Conservation (phyloP, 805 yeast species). For the Zygotorulaspora florentina region DNA sequence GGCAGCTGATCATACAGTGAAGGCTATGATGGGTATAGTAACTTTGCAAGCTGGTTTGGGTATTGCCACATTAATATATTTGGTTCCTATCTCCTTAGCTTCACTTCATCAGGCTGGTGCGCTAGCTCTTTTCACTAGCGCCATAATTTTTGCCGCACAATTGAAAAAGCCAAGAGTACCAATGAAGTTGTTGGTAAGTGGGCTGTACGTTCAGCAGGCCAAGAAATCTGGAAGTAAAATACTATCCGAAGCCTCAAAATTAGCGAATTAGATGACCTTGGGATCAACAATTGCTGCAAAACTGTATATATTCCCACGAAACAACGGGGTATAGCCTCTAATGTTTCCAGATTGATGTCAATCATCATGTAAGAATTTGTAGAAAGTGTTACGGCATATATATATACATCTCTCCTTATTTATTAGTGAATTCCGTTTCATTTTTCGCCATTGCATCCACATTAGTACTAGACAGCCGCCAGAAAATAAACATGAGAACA, state of each 20-base stretch:
- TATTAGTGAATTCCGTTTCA: slow-evolving; percentile 24
- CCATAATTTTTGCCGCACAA: slow-evolving; percentile 58
- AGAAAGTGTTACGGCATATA: slow-evolving; percentile 2
- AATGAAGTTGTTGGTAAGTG: slow-evolving; percentile 36
- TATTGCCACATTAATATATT: slow-evolving; percentile 73
- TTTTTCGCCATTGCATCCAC: slow-evolving; percentile 42
- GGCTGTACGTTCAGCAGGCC: slow-evolving; percentile 33
- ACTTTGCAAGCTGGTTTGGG: slow-evolving; percentile 82
- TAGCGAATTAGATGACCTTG: slow-evolving; percentile 17
- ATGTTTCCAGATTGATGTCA: neutral
- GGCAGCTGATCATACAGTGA: slow-evolving; percentile 52
- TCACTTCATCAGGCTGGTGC: slow-evolving; percentile 98
- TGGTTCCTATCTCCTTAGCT: slow-evolving; percentile 90
- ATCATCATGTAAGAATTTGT: neutral
- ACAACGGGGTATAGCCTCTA: neutral
- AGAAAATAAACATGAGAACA: slow-evolving; percentile 63
- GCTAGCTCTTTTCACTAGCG: slow-evolving; percentile 74
- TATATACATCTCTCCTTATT: slow-evolving; percentile 4
- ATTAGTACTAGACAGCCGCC: slow-evolving; percentile 64
- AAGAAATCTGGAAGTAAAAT: slow-evolving; percentile 32
- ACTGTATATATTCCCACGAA: neutral
- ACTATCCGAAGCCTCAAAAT: slow-evolving; percentile 36
- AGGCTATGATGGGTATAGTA: slow-evolving; percentile 76
- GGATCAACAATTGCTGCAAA: neutral
- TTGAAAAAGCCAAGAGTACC: slow-evolving; percentile 54